Evolutionary conservation across 192 early-diverging fungal genomes (phyloP), one percentile per base, ranked within the genome.

Genomic region (Mortierella claussenii): DNA sequence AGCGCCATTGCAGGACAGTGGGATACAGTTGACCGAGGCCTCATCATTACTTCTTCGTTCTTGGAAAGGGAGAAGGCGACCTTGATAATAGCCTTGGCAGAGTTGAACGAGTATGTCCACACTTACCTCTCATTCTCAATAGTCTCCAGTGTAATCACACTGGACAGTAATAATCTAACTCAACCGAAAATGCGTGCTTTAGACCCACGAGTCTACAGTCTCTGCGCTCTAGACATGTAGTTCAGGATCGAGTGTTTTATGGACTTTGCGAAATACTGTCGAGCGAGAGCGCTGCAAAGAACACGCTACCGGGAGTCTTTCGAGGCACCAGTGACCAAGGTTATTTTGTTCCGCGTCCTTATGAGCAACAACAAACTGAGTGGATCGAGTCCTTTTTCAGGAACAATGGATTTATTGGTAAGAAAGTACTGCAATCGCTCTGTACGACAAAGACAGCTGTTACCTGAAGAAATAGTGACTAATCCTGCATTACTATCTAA

Each of bases 401-500:
- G 59, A 36, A 76, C 40, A 76, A 76, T 34, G 65, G 65, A 2
- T 76, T 76, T 33, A 76, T 76, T 13, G 73, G 73, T 76, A 76
- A 40, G 13, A 40, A 40, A 40, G 13, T n/a, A n/a, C n/a, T n/a
- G n/a, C n/a, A n/a, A n/a, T n/a, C n/a, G n/a, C n/a, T n/a, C n/a
- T n/a, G n/a, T n/a, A n/a, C n/a, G n/a, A n/a, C n/a, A n/a, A n/a
- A n/a, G n/a, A n/a, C n/a, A n/a, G n/a, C n/a, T n/a, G n/a, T n/a
- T n/a, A n/a, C n/a, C n/a, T n/a, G n/a, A n/a, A n/a, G n/a, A n/a
- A n/a, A n/a, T n/a, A n/a, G n/a, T n/a, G n/a, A n/a, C n/a, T n/a
- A n/a, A n/a, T n/a, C n/a, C n/a, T n/a, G n/a, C n/a, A n/a, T n/a
- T n/a, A n/a, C n/a, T n/a, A n/a, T n/a, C n/a, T n/a, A n/a, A n/a